A percentile compares a stretch with the other conserved stretches of the same genome.
These are phyloP conservation scores for Glomus cerebriforme DNA, from an alignment of 192 early-diverging fungal species.

Conservation along the genomic window DNA sequence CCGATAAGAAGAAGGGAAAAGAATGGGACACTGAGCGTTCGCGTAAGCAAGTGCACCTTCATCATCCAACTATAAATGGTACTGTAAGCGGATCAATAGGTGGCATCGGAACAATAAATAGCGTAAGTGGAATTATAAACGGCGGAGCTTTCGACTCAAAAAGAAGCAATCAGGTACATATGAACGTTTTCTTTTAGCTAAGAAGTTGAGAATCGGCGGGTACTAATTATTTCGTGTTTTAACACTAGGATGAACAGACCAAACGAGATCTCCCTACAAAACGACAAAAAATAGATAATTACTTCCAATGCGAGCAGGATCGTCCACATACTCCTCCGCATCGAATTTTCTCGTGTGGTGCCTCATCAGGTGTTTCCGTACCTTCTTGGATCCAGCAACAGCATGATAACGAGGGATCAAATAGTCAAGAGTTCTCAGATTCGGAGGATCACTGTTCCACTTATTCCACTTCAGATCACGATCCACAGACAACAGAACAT, in stretches of 20 bases:
- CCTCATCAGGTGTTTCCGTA: too few species aligned
- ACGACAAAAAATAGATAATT: not conserved
- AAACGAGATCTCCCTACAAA: not conserved
- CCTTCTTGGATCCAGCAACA: too few species aligned
- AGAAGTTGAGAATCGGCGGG: not conserved
- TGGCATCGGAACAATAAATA: too few species aligned
- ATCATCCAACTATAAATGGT: not conserved
- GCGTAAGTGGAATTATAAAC: not conserved
- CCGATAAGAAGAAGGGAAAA: not conserved
- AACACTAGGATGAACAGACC: not conserved
- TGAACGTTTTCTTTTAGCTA: not conserved
- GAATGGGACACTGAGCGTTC: not conserved
- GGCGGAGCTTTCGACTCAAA: not conserved
- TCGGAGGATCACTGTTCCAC: too few species aligned
- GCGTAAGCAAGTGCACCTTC: not conserved
- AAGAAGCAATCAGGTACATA: not conserved
- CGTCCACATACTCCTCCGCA: not conserved
- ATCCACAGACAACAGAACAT: too few species aligned
- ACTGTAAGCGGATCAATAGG: not conserved
- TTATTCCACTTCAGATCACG: too few species aligned
- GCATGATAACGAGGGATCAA: too few species aligned
- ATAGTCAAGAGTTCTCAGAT: too few species aligned
- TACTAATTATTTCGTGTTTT: not conserved
- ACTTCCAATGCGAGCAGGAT: not conserved
- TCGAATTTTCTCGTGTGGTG: not conserved